Base-by-base conservation (phyloP, 345 rosid species). In the Dovyalis caffra region DNA sequence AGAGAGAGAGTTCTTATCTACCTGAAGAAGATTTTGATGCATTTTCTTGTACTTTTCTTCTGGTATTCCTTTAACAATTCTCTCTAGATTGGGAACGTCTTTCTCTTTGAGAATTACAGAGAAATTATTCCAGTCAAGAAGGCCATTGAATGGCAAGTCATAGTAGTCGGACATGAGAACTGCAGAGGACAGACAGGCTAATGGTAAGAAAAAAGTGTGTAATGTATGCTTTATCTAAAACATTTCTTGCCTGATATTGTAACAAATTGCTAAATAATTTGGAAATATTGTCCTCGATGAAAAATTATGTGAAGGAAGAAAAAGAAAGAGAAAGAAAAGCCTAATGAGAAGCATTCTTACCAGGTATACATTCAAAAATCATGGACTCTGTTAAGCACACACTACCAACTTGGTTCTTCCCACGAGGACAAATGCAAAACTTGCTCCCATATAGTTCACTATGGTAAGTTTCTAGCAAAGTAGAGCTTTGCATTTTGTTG, bases 361-460 rank as follows among this genome's bases (percentile, higher is more conserved):
- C 99, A 72, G 99, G 99, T 79, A 91, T 72, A 83, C 99, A 95
- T 74, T 96, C 99, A 69, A 93, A 95, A 76, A 91, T 97, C 64
- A 95, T 95, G 4, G 99, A 93, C 84, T 95, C 99, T 29, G 97
- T 82, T 77, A 95, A 91, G n/a, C 98, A 94, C 69, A 98, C 98
- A 64, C 99, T 93, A 77, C 91, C 93, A 80, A 95, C 98, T 83
- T 95, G 99, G 57, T 97, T 35, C 40, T 35, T 93, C 71, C 99
- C 97, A 66, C 99, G 98, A 0, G 99, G 98, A 76, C 98, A 95
- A 79, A 95, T 93, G 81, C 98, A 93, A 77, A 83, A 95, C 78
- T 95, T 95, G 53, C 96, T 89, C 82, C 79, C 69, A 85, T 90
- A 95, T 80, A 93, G 93, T 82, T 91, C 90, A 88, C 88, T 91